Conservation (phyloP, 768 basidiomycete species). For the Lyophyllum atratum region DNA sequence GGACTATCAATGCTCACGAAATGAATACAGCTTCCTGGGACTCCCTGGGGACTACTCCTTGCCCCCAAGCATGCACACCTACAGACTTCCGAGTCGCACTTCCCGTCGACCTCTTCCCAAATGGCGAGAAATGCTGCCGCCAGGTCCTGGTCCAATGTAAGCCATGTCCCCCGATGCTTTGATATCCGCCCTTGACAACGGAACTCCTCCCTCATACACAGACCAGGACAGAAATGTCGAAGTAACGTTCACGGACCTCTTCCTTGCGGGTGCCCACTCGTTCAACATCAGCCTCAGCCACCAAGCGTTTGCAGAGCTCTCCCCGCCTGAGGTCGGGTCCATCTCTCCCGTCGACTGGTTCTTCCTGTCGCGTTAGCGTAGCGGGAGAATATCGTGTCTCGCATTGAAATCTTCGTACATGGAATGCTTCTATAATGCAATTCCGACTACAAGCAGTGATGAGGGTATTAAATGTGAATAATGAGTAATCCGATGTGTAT, state of each 20-base stretch:
- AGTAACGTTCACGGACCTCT: constrained; percentile 7
- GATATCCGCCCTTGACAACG: neutral
- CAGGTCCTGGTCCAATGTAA: constrained; percentile 8
- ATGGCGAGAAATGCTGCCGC: constrained; percentile 11
- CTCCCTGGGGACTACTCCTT: constrained; percentile 12
- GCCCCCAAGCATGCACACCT: constrained; percentile 6
- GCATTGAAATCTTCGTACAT: neutral
- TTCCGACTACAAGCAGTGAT: neutral
- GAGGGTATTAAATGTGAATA: neutral
- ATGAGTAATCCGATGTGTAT: neutral
- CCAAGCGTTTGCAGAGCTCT: constrained; percentile 11
- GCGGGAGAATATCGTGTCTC: neutral
- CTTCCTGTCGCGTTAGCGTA: neutral
- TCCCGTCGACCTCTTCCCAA: constrained; percentile 11
- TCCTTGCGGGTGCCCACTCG: constrained; percentile 7
- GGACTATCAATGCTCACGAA: neutral
- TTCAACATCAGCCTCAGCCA: constrained; percentile 16
- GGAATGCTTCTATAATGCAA: neutral
- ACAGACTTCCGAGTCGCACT: constrained; percentile 13
- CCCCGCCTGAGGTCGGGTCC: constrained; percentile 11
- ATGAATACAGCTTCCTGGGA: constrained; percentile 8
- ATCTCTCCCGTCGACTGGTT: constrained; percentile 12
- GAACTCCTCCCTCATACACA: neutral
- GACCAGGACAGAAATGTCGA: neutral
- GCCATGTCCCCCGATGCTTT: neutral